A percentile compares a stretch with the other conserved stretches of the same genome.
These are phyloP conservation scores for Calonectria crousiana DNA, from an alignment of 2,329 filamentous ascomycete species.

Conservation along the genomic window DNA sequence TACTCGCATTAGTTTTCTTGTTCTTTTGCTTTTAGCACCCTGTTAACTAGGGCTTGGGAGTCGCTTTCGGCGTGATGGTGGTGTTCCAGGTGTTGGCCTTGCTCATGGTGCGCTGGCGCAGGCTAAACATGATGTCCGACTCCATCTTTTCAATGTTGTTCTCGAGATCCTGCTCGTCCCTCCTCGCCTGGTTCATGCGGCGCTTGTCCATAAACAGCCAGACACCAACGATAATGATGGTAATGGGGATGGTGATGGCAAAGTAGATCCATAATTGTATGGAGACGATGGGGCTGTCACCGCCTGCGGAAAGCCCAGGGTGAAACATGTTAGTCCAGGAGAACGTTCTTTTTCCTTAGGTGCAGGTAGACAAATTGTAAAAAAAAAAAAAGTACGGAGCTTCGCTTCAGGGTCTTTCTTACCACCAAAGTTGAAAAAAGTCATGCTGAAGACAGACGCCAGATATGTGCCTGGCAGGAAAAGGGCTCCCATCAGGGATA, in stretches of 20 bases:
- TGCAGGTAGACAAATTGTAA: background rate
- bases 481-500: conserved; percentile 72
- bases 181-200: conserved; percentile 61
- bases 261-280: conserved; percentile 73
- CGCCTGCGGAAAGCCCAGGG: conserved; percentile 23
- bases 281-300: conserved; percentile 59
- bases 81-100: conserved; percentile 68
- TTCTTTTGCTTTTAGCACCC: too few relatives aligned
- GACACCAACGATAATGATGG: conserved; percentile 63
- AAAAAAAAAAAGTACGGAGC: background rate
- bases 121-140: conserved; percentile 66
- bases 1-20: background rate
- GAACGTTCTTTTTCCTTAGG: background rate
- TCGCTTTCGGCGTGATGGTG: conserved; percentile 50
- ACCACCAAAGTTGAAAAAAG: conserved; percentile 73
- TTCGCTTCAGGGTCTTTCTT: conserved; percentile 44
- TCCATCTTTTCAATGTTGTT: conserved; percentile 69
- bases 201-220: conserved; percentile 67
- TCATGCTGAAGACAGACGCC: conserved; percentile 74
- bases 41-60: conserved; percentile 14
- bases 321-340: background rate
- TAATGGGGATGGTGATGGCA: conserved; percentile 70
- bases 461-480: conserved; percentile 74
- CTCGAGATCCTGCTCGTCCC: conserved; percentile 66
- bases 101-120: conserved; percentile 69